Conservation (phyloP, 805 yeast genomes). For the Cyberlindnera maclurae region DNA sequence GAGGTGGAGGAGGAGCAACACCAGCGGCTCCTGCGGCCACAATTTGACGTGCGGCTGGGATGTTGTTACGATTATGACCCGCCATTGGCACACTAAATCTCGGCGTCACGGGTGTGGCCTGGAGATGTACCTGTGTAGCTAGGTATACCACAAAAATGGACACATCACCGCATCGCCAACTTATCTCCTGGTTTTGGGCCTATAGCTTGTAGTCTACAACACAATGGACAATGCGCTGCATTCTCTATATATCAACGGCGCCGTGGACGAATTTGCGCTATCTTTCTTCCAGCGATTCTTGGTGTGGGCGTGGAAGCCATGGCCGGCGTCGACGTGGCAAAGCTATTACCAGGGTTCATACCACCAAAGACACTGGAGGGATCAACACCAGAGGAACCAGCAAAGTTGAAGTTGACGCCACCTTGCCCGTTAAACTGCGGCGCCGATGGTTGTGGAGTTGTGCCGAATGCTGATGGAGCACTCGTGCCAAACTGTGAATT, state of each 20-base stretch:
- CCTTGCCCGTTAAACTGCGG: constrained; percentile 6
- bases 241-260: constrained; percentile 5
- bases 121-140: too few species aligned
- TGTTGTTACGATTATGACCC: neutral
- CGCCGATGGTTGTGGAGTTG: constrained; percentile 8
- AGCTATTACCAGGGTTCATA: constrained; percentile 3
- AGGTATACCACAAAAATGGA: too few species aligned
- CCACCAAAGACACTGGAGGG: constrained; percentile 12
- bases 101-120: too few species aligned
- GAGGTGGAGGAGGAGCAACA: too few species aligned
- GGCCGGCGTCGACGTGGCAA: constrained; percentile 8
- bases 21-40: too few species aligned
- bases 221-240: neutral
- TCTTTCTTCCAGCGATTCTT: constrained; percentile 17
- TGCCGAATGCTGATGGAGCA: constrained; percentile 13
- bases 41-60: too few species aligned
- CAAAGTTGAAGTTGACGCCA: constrained; percentile 12
- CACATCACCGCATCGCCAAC: constrained; percentile 1
- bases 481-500: constrained; percentile 9
- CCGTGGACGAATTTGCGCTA: constrained; percentile 20
- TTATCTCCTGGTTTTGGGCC: neutral
- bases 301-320: constrained; percentile 14
- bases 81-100: too few species aligned
- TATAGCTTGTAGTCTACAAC: neutral
- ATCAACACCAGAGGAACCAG: constrained; percentile 5